A percentile compares a stretch with the other conserved stretches of the same genome.
These are phyloP conservation scores for Aspergillus mulundensis DNA, from an alignment of 495 filamentous ascomycete species.

Conservation along the genomic window DNA sequence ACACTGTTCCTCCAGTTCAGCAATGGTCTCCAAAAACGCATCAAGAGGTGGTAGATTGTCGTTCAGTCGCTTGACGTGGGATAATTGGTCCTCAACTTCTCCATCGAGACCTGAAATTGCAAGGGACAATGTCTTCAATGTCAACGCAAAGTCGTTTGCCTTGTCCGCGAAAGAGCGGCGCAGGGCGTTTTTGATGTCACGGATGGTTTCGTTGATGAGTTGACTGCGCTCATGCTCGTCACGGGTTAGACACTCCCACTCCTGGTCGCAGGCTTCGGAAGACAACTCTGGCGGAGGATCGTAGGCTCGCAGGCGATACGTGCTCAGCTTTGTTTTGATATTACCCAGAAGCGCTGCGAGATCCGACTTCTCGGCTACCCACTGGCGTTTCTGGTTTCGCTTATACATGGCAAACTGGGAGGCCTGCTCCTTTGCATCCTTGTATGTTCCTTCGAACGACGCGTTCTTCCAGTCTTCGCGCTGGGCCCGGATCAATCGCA, in stretches of 20 bases:
- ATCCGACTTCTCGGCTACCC: slow-evolving; percentile 97
- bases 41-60: slow-evolving; percentile 82
- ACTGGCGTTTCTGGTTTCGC: slow-evolving; percentile 77
- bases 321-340: slow-evolving; percentile 96
- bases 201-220: slow-evolving; percentile 94
- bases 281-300: slow-evolving; percentile 79
- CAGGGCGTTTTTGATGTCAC: slow-evolving; percentile 96
- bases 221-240: slow-evolving; percentile 83
- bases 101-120: slow-evolving; percentile 93
- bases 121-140: slow-evolving; percentile 86
- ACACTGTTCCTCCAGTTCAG: slow-evolving; percentile 78
- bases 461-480: slow-evolving; percentile 69
- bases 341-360: slow-evolving; percentile 91
- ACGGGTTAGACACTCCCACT: slow-evolving; percentile 74
- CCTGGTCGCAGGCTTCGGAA: slow-evolving; percentile 71
- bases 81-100: slow-evolving; percentile 88
- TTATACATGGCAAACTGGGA: slow-evolving; percentile 82
- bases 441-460: slow-evolving; percentile 85
- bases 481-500: slow-evolving; percentile 70
- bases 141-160: slow-evolving; percentile 93
- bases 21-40: slow-evolving; percentile 79
- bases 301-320: slow-evolving; percentile 86
- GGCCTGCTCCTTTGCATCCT: slow-evolving; percentile 85
- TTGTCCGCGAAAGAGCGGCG: slow-evolving; percentile 90
- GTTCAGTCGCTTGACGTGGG: slow-evolving; percentile 75